These are phyloP conservation scores for Viola pubescens DNA, from an alignment of 441 rosid species.

Conservation along the genomic window DNA sequence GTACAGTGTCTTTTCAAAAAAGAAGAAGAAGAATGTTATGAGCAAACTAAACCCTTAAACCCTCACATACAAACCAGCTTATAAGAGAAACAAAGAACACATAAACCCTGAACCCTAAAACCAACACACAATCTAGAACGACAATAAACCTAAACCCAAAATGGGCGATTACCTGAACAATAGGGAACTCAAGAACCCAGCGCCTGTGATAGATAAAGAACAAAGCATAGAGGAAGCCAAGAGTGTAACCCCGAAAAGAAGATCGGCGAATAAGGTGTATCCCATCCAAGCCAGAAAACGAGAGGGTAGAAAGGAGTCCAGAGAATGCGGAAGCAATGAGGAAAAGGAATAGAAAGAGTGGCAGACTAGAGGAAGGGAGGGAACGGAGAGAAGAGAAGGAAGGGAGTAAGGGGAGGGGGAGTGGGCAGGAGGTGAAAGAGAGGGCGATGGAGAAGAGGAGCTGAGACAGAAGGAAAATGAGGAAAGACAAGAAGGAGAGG, in stretches of 20 bases:
- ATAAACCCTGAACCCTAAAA: neutral
- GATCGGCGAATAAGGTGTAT: slow-evolving; percentile 25
- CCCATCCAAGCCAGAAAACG: slow-evolving; percentile 34
- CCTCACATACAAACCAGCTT: too few relatives aligned
- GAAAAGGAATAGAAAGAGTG: slow-evolving; percentile 24
- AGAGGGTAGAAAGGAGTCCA: slow-evolving; percentile 39
- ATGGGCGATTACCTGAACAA: slow-evolving; percentile 56
- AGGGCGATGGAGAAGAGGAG: slow-evolving; percentile 53
- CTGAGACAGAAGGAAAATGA: slow-evolving; percentile 29
- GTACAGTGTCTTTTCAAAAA: too few relatives aligned
- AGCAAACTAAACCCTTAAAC: too few relatives aligned
- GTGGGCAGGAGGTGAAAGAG: slow-evolving; percentile 42
- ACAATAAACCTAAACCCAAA: neutral
- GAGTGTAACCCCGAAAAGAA: slow-evolving; percentile 57
- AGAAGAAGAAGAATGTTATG: too few relatives aligned
- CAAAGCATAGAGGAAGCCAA: slow-evolving; percentile 51
- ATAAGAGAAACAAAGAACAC: neutral
- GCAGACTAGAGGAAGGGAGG: slow-evolving; percentile 23
- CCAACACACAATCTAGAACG: neutral
- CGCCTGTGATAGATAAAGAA: slow-evolving; percentile 43
- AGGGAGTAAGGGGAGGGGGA: slow-evolving; percentile 32
- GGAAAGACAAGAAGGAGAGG: slow-evolving; percentile 27
- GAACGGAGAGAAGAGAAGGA: slow-evolving; percentile 32
- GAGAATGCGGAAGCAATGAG: slow-evolving; percentile 41
- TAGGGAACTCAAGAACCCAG: slow-evolving; percentile 76